Evolutionary conservation across 768 basidiomycete genomes (phyloP).

Genomic region (Trametes meyenii): DNA sequence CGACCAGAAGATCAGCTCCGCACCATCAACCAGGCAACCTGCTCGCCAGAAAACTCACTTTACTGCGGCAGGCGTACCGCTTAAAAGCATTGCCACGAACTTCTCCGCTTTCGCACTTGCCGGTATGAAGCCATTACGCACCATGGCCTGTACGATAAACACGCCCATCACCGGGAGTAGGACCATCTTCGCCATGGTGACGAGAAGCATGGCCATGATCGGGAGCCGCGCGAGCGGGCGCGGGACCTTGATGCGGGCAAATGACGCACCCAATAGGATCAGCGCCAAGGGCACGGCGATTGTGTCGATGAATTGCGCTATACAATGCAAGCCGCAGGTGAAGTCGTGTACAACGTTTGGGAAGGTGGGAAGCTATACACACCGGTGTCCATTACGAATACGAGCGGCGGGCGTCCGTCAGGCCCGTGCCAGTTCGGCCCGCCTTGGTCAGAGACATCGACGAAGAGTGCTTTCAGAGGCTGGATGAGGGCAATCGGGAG

Average conservation of each 20-base stretch:
- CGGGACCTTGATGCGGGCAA: slow-evolving; percentile 41
- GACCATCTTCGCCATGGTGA: slow-evolving; percentile 41
- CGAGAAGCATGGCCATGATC: slow-evolving; percentile 39
- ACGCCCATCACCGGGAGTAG: slow-evolving; percentile 44
- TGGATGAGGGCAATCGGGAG: slow-evolving; percentile 39
- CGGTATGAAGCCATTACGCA: slow-evolving; percentile 36
- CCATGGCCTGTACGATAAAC: slow-evolving; percentile 35
- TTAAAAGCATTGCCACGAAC: slow-evolving; percentile 49
- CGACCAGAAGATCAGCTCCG: slow-evolving; percentile 1
- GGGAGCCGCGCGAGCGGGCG: slow-evolving; percentile 39
- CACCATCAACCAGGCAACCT: not conserved
- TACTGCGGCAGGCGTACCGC: slow-evolving; percentile 49
- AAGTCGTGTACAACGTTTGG: slow-evolving; percentile 8
- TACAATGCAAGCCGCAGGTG: not conserved
- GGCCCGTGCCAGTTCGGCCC: slow-evolving; percentile 40
- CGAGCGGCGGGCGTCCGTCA: slow-evolving; percentile 39
- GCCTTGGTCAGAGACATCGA: slow-evolving; percentile 21
- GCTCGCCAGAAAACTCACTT: slow-evolving; percentile 32
- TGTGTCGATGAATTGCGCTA: slow-evolving; percentile 28
- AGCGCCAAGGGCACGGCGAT: slow-evolving; percentile 27
- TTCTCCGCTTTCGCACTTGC: slow-evolving; percentile 42
- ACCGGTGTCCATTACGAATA: slow-evolving; percentile 39
- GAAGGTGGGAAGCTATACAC: slow-evolving; percentile 15
- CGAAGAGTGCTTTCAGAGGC: slow-evolving; percentile 39
- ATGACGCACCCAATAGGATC: slow-evolving; percentile 37